Evolutionary conservation across 2,329 filamentous ascomycete species (phyloP).

Genomic region (Arachnomyces sp.): DNA sequence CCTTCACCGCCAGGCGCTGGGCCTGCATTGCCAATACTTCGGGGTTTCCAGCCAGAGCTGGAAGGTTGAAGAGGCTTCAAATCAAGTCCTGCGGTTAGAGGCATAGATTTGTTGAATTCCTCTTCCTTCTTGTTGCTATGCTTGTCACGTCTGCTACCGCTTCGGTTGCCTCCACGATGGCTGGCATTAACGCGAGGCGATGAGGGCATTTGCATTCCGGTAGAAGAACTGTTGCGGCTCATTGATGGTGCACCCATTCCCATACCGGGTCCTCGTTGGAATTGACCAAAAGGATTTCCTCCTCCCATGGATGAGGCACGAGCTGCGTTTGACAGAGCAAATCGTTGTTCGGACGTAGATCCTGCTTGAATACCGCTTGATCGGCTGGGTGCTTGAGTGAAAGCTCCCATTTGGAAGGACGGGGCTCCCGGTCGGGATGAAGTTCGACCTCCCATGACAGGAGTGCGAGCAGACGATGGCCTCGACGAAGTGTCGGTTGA

Average conservation of each 20-base stretch:
- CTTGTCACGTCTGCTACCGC: conserved; percentile 47
- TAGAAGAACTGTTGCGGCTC: conserved; percentile 56
- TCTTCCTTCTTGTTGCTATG: conserved; percentile 51
- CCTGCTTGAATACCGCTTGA: conserved; percentile 60
- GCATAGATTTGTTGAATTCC: conserved; percentile 78
- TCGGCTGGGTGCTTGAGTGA: conserved; percentile 41
- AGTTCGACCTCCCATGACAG: conserved; percentile 43
- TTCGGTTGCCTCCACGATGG: conserved; percentile 45
- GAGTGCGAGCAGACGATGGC: conserved; percentile 47
- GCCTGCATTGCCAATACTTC: conserved; percentile 51
- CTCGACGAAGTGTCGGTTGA: conserved; percentile 52
- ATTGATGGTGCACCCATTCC: conserved; percentile 59
- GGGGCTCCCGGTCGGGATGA: conserved; percentile 46
- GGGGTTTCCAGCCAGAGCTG: conserved; percentile 81
- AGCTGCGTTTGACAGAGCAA: conserved; percentile 54
- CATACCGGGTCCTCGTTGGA: conserved; percentile 51
- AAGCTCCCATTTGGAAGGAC: conserved; percentile 62
- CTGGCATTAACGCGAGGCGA: conserved; percentile 65
- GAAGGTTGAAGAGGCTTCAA: conserved; percentile 71
- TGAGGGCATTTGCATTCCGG: conserved; percentile 50
- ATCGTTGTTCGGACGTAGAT: conserved; percentile 71
- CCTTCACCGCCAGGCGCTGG: conserved; percentile 45
- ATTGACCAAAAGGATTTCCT: conserved; percentile 53
- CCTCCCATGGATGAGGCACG: conserved; percentile 37
- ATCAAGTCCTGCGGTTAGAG: conserved; percentile 74